A percentile compares a stretch with the other conserved stretches of the same genome.
These are phyloP conservation scores for Annulohypoxylon nitens DNA, from an alignment of 495 filamentous ascomycete genomes.

Conservation along the genomic window DNA sequence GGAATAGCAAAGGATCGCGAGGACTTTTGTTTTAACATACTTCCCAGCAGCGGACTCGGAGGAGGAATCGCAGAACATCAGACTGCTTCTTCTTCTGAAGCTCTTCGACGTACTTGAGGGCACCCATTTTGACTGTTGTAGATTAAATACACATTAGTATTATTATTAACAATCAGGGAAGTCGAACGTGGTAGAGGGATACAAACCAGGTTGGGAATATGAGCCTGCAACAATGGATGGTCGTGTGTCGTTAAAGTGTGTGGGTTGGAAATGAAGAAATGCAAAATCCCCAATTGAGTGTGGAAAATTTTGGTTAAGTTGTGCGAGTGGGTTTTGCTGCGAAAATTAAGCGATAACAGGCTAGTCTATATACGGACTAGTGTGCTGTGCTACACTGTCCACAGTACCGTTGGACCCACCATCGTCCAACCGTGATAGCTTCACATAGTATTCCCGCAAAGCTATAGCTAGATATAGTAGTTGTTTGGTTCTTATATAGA, in stretches of 20 bases:
- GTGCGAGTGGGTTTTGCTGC: slow-evolving; percentile 39
- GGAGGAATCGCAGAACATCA: slow-evolving; percentile 98
- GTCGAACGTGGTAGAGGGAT: slow-evolving; percentile 7
- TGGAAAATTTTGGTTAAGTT: slow-evolving; percentile 47
- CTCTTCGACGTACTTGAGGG: slow-evolving; percentile 99
- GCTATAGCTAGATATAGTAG: too few species aligned
- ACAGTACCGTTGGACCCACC: background rate
- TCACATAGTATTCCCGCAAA: background rate
- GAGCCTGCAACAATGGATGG: slow-evolving; percentile 53
- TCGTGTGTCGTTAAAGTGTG: slow-evolving; percentile 50
- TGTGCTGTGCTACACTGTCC: background rate
- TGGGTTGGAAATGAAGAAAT: slow-evolving; percentile 31
- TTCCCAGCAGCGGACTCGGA: slow-evolving; percentile 99
- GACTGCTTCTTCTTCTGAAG: slow-evolving; percentile 99
- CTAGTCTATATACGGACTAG: slow-evolving; percentile 33
- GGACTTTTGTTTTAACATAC: slow-evolving; percentile 77
- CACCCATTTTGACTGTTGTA: slow-evolving; percentile 77
- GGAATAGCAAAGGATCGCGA: slow-evolving; percentile 42
- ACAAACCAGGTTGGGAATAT: slow-evolving; percentile 55
- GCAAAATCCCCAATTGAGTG: slow-evolving; percentile 48
- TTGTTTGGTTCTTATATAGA: too few species aligned
- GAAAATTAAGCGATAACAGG: slow-evolving; percentile 50
- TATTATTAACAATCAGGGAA: slow-evolving; percentile 1
- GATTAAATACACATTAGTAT: slow-evolving; percentile 39
- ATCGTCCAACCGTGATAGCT: slow-evolving; percentile 1